Base-by-base conservation (phyloP, 768 basidiomycete genomes). In the Piloderma croceum region DNA sequence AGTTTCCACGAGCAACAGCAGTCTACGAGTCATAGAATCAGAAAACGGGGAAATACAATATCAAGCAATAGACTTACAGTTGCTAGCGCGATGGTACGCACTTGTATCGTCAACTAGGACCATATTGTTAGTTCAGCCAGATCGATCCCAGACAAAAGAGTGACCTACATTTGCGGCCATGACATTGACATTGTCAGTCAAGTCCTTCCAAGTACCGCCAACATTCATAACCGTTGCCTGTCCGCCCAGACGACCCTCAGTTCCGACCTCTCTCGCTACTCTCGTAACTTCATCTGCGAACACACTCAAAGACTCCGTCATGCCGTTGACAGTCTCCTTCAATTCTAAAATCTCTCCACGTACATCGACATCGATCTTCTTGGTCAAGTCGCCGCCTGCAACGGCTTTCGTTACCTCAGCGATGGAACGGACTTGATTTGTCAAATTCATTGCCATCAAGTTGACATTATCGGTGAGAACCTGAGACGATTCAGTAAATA, bases 201-300 rank as follows among this genome's bases (percentile, higher is more conserved):
- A 70, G 57, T 91, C 87, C 69, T 91, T 91, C 96, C 96, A 98
- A 0, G 90, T 94, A 36, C 96, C 96, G 44, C 90, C 89, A 33
- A 99, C 90, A 55, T 91, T 89, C 46, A 83, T 84, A 25, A 98
- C 96, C 39, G 83, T 75, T 1, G 93, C 96, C 53, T 94, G 93
- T 7, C 93, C 94, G 37, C 94, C 96, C 54, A 98, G 71, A 50
- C 82, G 76, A 24, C 94, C 96, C 58, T 98, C 96, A 6, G 93
- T 97, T 21, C 96, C 96, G 57, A 98, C 96, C 64, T 98, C 92
- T 48, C 90, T 77, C 3, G 93, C 96, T 22, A 98, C 93, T 40
- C 92, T 70, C 22, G 79, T 79, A 41, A 80, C 79, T 62, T 90
- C 87, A 52, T 85, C 84, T 0, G 89, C 89, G 59, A 91, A 90